A percentile compares a stretch with the other conserved stretches of the same genome.
phyloP scores from a whole-genome alignment of 257 asterid genomes.

The Scutellaria baicalensis region DNA sequence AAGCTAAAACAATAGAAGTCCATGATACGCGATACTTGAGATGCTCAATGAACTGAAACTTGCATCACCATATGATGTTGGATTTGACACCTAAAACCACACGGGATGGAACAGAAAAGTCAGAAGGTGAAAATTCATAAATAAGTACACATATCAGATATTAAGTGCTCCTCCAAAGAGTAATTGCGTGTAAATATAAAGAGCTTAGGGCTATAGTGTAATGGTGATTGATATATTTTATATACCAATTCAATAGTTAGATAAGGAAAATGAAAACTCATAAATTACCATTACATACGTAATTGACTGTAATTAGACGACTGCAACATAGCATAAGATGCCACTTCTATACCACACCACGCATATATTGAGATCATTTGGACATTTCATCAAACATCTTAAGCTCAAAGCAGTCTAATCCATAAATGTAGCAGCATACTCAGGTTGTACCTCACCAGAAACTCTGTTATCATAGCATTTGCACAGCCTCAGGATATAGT shows the following conservation, averaged over 20 bases:
- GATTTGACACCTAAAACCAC: slow-evolving; percentile 9
- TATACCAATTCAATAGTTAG: not conserved
- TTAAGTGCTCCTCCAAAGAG: not conserved
- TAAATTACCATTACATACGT: not conserved
- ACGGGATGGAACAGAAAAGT: not conserved
- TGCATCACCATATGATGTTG: not conserved
- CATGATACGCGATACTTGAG: not conserved
- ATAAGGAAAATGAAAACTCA: not conserved
- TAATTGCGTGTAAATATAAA: not conserved
- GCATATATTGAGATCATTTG: not conserved
- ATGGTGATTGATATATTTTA: not conserved
- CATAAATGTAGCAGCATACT: not conserved
- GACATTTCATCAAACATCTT: not conserved
- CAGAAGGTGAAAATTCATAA: not conserved
- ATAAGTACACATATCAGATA: not conserved
- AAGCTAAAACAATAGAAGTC: not conserved
- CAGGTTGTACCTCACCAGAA: not conserved
- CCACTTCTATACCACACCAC: not conserved
- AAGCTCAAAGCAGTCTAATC: too few relatives aligned
- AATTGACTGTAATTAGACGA: not conserved
- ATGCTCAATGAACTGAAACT: not conserved
- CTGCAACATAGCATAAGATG: not conserved
- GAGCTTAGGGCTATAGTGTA: not conserved
- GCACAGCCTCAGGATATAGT: not conserved
- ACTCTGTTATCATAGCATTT: not conserved